Percentiles rank a stretch among this genome's conserved stretches.
Conservation (phyloP, 2,329 filamentous ascomycete genomes). For the Furcasterigmium furcatum region DNA sequence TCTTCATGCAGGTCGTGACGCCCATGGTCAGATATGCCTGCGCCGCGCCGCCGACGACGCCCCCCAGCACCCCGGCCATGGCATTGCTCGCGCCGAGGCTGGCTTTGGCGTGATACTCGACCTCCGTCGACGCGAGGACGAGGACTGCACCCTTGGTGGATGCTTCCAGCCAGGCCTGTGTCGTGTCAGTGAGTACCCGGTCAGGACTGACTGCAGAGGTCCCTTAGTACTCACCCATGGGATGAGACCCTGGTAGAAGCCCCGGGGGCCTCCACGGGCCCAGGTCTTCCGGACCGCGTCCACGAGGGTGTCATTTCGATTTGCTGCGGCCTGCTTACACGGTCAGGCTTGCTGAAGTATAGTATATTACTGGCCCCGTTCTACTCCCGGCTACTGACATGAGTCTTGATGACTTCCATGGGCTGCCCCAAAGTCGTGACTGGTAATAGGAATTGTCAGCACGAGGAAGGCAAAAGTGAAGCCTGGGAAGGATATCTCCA, state of each 20-base stretch:
- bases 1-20: slow-evolving; percentile 13
- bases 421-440: slow-evolving; percentile 12
- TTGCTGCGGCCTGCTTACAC: slow-evolving; percentile 1
- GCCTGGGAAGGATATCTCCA: too few species aligned
- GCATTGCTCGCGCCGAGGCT: not conserved
- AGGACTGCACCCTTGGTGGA: slow-evolving; percentile 6
- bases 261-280: slow-evolving; percentile 6
- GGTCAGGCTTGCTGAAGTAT: too few species aligned
- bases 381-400: slow-evolving; percentile 4
- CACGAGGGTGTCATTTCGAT: slow-evolving; percentile 4
- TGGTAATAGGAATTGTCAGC: not conserved
- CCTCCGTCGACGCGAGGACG: slow-evolving; percentile 2
- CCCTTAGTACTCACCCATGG: slow-evolving; percentile 6
- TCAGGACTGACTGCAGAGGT: accelerated
- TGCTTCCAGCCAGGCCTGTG: slow-evolving; percentile 8
- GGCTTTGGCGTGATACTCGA: slow-evolving; percentile 1
- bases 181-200: not conserved
- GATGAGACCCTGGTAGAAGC: slow-evolving; percentile 13
- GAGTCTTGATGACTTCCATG: slow-evolving; percentile 13
- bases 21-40: slow-evolving; percentile 13
- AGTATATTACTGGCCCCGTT: too few species aligned
- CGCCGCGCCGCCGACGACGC: slow-evolving; percentile 9
- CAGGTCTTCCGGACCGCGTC: slow-evolving; percentile 9
- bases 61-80: slow-evolving; percentile 7
- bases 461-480: too few species aligned